These are phyloP conservation scores for Pyrus hybrid DNA, from an alignment of 331 rosid species.

Conservation along the genomic window DNA sequence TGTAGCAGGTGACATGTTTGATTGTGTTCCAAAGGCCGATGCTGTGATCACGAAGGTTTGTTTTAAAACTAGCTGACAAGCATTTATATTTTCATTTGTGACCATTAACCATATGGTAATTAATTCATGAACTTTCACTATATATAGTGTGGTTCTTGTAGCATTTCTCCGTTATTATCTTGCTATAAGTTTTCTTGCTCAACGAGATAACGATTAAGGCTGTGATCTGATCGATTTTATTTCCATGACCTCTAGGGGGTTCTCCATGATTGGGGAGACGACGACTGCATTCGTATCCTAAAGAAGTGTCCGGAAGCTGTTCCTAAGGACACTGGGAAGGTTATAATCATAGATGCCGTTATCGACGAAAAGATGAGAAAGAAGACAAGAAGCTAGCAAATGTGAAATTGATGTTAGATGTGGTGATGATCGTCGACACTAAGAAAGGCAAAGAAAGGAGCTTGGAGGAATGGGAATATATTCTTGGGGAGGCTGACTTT, in stretches of 20 bases:
- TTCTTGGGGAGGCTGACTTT: conserved; percentile 49
- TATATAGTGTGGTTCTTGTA: not conserved
- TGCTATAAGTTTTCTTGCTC: not conserved
- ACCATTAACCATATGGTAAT: too few relatives aligned
- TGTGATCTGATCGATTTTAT: not conserved
- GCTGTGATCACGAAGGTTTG: conserved; percentile 49
- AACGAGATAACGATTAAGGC: not conserved
- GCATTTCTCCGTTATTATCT: not conserved
- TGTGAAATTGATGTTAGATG: conserved; percentile 36
- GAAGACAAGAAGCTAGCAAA: conserved; percentile 6
- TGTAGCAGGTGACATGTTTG: conserved; percentile 58
- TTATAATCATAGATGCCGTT: not conserved
- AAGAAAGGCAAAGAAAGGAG: conserved; percentile 50
- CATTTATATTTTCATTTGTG: too few relatives aligned
- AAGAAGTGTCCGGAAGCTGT: conserved; percentile 29
- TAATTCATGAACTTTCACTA: too few relatives aligned
- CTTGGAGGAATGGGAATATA: conserved; percentile 38
- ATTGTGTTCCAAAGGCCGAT: conserved; percentile 53
- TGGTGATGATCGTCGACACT: conserved; percentile 49
- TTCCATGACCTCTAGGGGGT: conserved; percentile 23
- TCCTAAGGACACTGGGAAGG: conserved; percentile 32
- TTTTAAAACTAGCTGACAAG: not conserved
- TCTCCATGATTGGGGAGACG: conserved; percentile 63
- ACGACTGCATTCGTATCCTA: conserved; percentile 50
- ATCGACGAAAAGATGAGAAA: not conserved